phyloP scores from a whole-genome alignment of 2,329 filamentous ascomycete genomes.

The Stagonosporopsis rhizophila region DNA sequence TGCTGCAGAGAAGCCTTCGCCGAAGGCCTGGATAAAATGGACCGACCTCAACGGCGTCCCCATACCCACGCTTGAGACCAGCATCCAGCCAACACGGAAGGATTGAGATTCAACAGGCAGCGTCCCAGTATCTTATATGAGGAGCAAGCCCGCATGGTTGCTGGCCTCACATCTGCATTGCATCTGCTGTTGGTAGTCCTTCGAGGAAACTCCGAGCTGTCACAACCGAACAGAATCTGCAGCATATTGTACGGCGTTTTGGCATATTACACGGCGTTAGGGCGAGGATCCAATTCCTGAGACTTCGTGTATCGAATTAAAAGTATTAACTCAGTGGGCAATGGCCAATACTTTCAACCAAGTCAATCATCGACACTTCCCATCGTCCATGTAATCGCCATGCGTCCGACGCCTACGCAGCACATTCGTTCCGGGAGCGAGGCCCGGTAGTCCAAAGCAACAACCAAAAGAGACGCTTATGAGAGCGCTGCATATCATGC shows the following conservation, averaged over 20 bases:
- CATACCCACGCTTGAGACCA: slow-evolving; percentile 33
- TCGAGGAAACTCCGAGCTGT: not conserved
- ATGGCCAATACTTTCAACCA: not conserved
- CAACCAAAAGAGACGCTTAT: not conserved
- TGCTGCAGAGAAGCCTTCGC: slow-evolving; percentile 7
- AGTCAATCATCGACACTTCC: not conserved
- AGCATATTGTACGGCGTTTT: slow-evolving; percentile 1
- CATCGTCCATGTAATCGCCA: not conserved
- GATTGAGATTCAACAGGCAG: slow-evolving; percentile 7
- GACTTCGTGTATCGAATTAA: not conserved
- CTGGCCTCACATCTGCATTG: not conserved
- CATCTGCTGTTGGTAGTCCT: not conserved
- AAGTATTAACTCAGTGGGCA: not conserved
- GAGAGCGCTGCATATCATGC: not conserved
- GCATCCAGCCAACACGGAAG: slow-evolving; percentile 25
- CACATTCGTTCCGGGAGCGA: not conserved
- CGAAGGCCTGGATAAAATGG: slow-evolving; percentile 31
- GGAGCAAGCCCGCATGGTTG: too few relatives aligned
- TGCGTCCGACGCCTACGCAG: not conserved
- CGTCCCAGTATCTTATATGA: not conserved
- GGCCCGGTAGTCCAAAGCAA: not conserved
- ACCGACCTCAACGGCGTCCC: slow-evolving; percentile 39
- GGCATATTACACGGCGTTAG: not conserved
- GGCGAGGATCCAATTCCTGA: not conserved
- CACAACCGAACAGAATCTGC: not conserved